Base-by-base conservation (phyloP, 345 rosid species). In the Brassica carinata region DNA sequence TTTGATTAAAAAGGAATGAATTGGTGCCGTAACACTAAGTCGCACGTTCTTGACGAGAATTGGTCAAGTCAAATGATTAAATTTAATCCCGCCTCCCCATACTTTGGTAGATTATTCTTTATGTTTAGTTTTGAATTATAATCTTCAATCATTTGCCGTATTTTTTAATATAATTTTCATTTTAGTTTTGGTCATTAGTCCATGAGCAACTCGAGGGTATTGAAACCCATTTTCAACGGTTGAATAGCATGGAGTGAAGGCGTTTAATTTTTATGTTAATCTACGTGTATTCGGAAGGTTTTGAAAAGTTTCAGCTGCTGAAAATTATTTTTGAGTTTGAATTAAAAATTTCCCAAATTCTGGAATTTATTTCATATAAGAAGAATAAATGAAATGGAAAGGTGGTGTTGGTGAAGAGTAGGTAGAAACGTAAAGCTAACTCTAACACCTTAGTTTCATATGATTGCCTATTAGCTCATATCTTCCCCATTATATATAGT, bases 41-140 rank as follows among this genome's bases (percentile, higher is more conserved):
- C n/a, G 68, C 83, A 81, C 83, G 83, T 81, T 81, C 79, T 80
- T 75, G 83, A 81, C 76, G 80, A 75, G 74, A 80, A 79, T 80
- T 64, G 75, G 75, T 63, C 17, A 11, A 74, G 65, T 75, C 73
- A 61, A 81, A 70, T 80, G 76, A 80, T 70, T 64, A 80, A 13
- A 51, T 18, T 14, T 61, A 69, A 75, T 74, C 9, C 23, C 65
- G 77, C 69, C 76, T 70, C 73, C 83, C 63, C 64, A 70, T 81
- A 53, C 55, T 75, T 80, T 64, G 76, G 83, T 81, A 38, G 40
- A 70, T 55, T 53, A 5, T 64, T 26, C 45, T 74, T 73, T 31
- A 69, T 18, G 40, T 29, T 7, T 62, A 31, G 3, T 34, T 74
- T 10, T 61, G 2, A 15, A 26, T 1, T 27, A 33, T 19, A 45